phyloP scores from a whole-genome alignment of 768 basidiomycete species.

The Tylopilus cervinicoccineus region DNA sequence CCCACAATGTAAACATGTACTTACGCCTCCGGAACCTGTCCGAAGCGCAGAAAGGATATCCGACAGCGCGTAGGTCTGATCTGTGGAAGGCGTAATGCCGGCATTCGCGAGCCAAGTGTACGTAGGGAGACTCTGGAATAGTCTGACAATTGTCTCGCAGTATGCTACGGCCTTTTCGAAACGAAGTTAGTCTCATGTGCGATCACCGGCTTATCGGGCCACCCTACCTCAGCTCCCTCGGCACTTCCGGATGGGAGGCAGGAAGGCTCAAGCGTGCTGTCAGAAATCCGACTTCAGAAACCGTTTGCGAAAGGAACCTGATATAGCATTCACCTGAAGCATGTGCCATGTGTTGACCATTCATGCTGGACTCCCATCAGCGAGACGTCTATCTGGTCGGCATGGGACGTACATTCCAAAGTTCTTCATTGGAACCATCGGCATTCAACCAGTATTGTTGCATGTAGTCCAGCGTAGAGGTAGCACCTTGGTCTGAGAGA shows the following conservation, averaged over 20 bases:
- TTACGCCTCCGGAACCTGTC: slow-evolving; percentile 46
- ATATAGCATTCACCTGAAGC: slow-evolving; percentile 27
- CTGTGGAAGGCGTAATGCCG: slow-evolving; percentile 70
- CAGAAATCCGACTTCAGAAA: slow-evolving; percentile 3
- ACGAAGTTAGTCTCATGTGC: neutral
- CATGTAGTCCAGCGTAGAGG: slow-evolving; percentile 59
- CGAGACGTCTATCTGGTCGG: neutral
- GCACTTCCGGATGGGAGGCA: slow-evolving; percentile 61
- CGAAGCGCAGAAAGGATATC: slow-evolving; percentile 52
- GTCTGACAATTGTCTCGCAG: slow-evolving; percentile 52
- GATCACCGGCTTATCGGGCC: neutral
- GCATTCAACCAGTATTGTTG: slow-evolving; percentile 58
- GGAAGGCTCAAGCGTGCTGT: slow-evolving; percentile 52
- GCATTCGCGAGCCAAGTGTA: slow-evolving; percentile 64
- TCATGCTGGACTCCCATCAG: slow-evolving; percentile 48
- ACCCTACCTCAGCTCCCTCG: slow-evolving; percentile 53
- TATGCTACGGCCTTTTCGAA: slow-evolving; percentile 57
- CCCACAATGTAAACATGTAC: neutral
- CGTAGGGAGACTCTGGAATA: slow-evolving; percentile 70
- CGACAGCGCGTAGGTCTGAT: slow-evolving; percentile 54
- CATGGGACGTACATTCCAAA: slow-evolving; percentile 57
- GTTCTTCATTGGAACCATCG: slow-evolving; percentile 53
- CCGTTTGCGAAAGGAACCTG: neutral
- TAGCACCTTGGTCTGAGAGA: slow-evolving; percentile 52
- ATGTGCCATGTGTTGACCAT: slow-evolving; percentile 67